Evolutionary conservation across 2,329 filamentous ascomycete species (phyloP).

Genomic region (Alternaria triticimaculans): DNA sequence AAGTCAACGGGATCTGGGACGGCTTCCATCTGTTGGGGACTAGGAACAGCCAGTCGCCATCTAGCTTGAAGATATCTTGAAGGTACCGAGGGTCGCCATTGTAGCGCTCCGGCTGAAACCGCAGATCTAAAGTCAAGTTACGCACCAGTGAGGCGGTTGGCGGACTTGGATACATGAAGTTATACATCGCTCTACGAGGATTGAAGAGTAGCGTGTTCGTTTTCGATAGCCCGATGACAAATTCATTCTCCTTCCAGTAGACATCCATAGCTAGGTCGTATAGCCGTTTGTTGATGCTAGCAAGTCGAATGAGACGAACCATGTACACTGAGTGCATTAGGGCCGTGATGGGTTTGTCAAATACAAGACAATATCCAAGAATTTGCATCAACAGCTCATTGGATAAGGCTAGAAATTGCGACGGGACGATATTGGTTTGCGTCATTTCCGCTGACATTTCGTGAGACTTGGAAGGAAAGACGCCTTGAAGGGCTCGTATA

Average conservation of each 20-base stretch:
- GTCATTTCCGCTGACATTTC: background rate
- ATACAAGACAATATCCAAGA: background rate
- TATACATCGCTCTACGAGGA: background rate
- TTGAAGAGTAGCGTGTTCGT: background rate
- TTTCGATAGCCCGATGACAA: background rate
- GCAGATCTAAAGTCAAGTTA: background rate
- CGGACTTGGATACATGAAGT: background rate
- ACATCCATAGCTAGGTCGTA: background rate
- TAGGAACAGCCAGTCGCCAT: background rate
- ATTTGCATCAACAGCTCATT: background rate
- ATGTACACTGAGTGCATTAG: background rate
- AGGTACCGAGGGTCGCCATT: background rate
- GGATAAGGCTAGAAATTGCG: background rate
- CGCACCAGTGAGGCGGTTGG: background rate
- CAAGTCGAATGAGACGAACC: background rate
- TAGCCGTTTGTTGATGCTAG: background rate
- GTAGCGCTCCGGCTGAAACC: background rate
- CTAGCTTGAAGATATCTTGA: background rate
- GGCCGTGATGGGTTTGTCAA: background rate
- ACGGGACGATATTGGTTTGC: background rate
- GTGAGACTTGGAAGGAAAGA: background rate
- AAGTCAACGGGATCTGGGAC: background rate
- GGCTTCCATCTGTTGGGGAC: background rate
- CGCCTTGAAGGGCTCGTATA: no score
- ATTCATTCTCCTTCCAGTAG: background rate